Percentiles rank a stretch among this genome's conserved stretches.
These are phyloP conservation scores for Saccharomycopsis microspora DNA, from an alignment of 805 yeast species.

Conservation along the genomic window DNA sequence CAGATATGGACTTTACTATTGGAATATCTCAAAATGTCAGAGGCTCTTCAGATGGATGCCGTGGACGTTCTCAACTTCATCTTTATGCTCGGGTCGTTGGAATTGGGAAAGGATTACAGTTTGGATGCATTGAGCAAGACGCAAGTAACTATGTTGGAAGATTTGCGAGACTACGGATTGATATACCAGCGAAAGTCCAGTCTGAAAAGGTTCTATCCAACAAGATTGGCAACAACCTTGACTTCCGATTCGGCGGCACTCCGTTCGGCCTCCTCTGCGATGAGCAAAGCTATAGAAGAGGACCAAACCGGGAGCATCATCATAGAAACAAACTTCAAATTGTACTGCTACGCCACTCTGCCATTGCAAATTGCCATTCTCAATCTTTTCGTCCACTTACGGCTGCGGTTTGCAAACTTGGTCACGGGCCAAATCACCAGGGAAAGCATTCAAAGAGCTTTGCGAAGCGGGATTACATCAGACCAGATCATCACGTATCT, in stretches of 20 bases:
- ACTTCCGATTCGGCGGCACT: slow-evolving; percentile 73
- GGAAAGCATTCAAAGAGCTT: slow-evolving; percentile 79
- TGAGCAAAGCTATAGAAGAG: slow-evolving; percentile 47
- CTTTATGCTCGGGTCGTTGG: slow-evolving; percentile 86
- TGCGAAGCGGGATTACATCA: slow-evolving; percentile 83
- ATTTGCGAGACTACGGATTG: slow-evolving; percentile 82
- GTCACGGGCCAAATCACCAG: slow-evolving; percentile 90
- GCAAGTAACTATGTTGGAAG: slow-evolving; percentile 78
- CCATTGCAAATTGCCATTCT: slow-evolving; percentile 91
- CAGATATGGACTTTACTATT: slow-evolving; percentile 89
- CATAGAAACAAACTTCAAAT: slow-evolving; percentile 85
- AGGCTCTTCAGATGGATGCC: slow-evolving; percentile 81
- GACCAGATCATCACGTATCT: slow-evolving; percentile 87
- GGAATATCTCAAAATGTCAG: slow-evolving; percentile 80
- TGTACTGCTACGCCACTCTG: slow-evolving; percentile 88
- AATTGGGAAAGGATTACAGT: slow-evolving; percentile 79
- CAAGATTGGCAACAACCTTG: slow-evolving; percentile 77
- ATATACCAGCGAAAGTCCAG: slow-evolving; percentile 58
- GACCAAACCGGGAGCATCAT: slow-evolving; percentile 54
- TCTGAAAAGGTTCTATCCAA: slow-evolving; percentile 70
- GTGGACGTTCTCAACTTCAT: slow-evolving; percentile 92
- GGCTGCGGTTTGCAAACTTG: slow-evolving; percentile 79
- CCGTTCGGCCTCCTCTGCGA: slow-evolving; percentile 62
- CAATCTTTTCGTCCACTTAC: slow-evolving; percentile 76
- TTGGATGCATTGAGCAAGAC: slow-evolving; percentile 62